Conservation (phyloP, 805 yeast genomes). For the Lachancea lanzarotensis region DNA sequence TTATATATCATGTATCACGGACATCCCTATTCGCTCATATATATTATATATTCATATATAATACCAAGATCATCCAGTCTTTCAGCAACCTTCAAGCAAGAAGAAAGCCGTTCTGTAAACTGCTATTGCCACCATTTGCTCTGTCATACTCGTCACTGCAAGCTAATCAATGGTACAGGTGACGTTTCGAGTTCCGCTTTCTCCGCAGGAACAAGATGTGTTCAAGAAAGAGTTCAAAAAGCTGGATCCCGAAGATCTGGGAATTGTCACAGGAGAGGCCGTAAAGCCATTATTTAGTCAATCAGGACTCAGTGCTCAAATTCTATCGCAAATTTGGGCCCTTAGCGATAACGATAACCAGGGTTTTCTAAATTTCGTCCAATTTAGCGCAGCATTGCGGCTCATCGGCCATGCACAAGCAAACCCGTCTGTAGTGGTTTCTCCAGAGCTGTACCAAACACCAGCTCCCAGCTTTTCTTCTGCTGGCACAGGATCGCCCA, state of each 20-base stretch:
- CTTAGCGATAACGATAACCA: conserved; percentile 82
- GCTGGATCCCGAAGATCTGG: conserved; percentile 71
- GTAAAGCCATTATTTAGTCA: conserved; percentile 79
- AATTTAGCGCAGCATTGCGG: conserved; percentile 82
- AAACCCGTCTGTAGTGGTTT: conserved; percentile 36
- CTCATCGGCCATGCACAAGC: conserved; percentile 88
- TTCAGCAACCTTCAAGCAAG: no score
- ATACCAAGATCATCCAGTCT: no score
- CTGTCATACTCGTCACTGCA: no score
- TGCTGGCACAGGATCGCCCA: conserved; percentile 16
- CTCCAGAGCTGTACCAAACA: conserved; percentile 34
- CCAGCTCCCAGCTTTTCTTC: conserved; percentile 15
- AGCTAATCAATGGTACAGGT: conserved; percentile 17
- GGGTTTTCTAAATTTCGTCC: conserved; percentile 75
- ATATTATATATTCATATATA: neutral
- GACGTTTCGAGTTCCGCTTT: conserved; percentile 34
- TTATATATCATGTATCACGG: neutral
- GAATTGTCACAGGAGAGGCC: conserved; percentile 81
- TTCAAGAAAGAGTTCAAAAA: conserved; percentile 72
- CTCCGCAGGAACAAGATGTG: conserved; percentile 69
- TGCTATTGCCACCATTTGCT: no score
- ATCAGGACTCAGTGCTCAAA: conserved; percentile 71
- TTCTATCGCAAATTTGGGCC: conserved; percentile 90
- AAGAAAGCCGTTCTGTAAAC: no score
- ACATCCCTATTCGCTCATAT: neutral